These are phyloP conservation scores for Fusarium brachygibbosum DNA, from an alignment of 2,329 filamentous ascomycete species.

Conservation along the genomic window DNA sequence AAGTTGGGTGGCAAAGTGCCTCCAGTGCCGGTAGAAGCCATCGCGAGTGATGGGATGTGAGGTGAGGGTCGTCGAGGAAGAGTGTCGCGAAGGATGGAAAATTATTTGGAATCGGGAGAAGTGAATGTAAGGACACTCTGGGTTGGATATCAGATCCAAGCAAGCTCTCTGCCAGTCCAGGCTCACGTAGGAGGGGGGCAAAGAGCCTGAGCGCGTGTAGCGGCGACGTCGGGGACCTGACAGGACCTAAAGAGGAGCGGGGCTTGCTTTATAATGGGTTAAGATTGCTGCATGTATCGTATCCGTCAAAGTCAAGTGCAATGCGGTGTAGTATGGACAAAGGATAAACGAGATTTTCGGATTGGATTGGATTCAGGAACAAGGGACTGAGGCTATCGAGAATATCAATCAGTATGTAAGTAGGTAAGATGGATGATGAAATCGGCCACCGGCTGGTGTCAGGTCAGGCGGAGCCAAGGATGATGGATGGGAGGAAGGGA, in stretches of 20 bases:
- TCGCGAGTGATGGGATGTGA: constrained; percentile 48
- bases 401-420: constrained; percentile 15
- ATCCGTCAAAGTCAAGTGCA: constrained; percentile 19
- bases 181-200: constrained; percentile 44
- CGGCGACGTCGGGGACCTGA: constrained; percentile 43
- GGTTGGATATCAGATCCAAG: constrained; percentile 44
- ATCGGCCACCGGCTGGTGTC: constrained; percentile 31
- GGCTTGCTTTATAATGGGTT: constrained; percentile 29
- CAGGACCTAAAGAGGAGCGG: constrained; percentile 24
- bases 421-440: constrained; percentile 48
- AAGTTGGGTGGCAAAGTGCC: constrained; percentile 66
- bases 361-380: constrained; percentile 41
- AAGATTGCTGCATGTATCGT: constrained; percentile 16
- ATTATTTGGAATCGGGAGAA: constrained; percentile 24
- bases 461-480: constrained; percentile 43
- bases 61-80: constrained; percentile 8
- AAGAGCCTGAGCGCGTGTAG: constrained; percentile 43
- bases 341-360: constrained; percentile 34
- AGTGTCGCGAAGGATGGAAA: constrained; percentile 14
- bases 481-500: constrained; percentile 14
- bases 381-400: constrained; percentile 24
- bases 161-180: constrained; percentile 47
- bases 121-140: constrained; percentile 2
- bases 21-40: constrained; percentile 65
- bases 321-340: constrained; percentile 21